These are phyloP conservation scores for Trichocomaceae sp. DNA, from an alignment of 2,329 filamentous ascomycete species.

Conservation along the genomic window DNA sequence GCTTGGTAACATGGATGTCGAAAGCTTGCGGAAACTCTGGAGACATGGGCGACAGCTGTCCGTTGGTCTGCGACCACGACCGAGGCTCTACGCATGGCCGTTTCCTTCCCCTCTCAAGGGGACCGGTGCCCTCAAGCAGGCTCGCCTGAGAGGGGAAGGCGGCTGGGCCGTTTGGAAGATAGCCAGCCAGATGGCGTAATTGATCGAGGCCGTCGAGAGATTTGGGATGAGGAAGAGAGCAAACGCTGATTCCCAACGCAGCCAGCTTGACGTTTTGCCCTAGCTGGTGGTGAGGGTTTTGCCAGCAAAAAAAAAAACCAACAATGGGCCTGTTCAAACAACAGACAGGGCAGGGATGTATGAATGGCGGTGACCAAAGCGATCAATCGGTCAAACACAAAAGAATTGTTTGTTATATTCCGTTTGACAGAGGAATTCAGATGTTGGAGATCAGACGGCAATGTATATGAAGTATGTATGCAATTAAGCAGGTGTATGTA, in stretches of 20 bases:
- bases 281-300: background rate
- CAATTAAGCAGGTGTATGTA: background rate
- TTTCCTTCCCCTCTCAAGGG: constrained; percentile 34
- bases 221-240: constrained; percentile 28
- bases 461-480: background rate
- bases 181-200: constrained; percentile 25
- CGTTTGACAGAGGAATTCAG: background rate
- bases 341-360: background rate
- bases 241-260: constrained; percentile 34
- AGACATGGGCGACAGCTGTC: constrained; percentile 36
- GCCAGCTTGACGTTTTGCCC: constrained; percentile 30
- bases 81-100: constrained; percentile 32
- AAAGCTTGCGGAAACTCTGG: constrained; percentile 25
- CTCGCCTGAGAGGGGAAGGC: constrained; percentile 34
- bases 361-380: background rate
- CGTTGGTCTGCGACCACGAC: constrained; percentile 23
- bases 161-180: constrained; percentile 19
- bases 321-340: background rate
- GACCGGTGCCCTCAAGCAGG: constrained; percentile 26
- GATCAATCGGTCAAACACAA: background rate
- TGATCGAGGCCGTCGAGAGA: constrained; percentile 27
- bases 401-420: background rate
- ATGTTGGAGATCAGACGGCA: background rate
- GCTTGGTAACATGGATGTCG: constrained; percentile 6
- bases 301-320: no score